Conservation (phyloP, 1,284 basidiomycete genomes). For the Tilletiopsis washingtonensis region DNA sequence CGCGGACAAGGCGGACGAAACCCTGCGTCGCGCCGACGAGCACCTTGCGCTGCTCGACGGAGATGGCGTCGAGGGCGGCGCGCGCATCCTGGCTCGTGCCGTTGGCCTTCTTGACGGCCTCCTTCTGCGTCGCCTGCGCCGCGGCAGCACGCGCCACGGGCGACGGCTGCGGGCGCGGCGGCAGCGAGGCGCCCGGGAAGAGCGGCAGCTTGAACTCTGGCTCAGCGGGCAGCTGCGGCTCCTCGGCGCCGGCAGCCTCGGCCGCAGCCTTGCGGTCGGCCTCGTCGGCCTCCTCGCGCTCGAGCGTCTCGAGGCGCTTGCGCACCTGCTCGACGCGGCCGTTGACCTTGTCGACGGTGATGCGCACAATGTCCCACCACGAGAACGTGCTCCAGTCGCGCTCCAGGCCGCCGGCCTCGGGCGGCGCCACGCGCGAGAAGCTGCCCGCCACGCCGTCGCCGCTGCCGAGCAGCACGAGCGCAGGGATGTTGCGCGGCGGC, state of each 20-base stretch:
- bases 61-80: constrained; percentile 31
- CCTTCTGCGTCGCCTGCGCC: neutral
- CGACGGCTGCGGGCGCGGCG: constrained; percentile 1
- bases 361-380: constrained; percentile 31
- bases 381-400: constrained; percentile 40
- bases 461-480: constrained; percentile 2
- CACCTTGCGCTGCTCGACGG: constrained; percentile 41
- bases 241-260: constrained; percentile 14
- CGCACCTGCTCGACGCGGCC: constrained; percentile 42
- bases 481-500: constrained; percentile 11
- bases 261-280: constrained; percentile 21
- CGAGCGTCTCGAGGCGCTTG: constrained; percentile 24
- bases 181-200: constrained; percentile 10
- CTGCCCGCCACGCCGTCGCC: constrained; percentile 7
- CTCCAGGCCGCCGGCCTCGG: neutral
- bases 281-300: constrained; percentile 22
- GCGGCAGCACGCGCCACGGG: no score
- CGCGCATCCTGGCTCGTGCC: constrained; percentile 19
- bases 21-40: constrained; percentile 23
- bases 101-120: constrained; percentile 1
- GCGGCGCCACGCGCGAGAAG: constrained; percentile 6
- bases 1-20: constrained; percentile 15
- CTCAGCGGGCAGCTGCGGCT: neutral
- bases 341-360: constrained; percentile 45
- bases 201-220: constrained; percentile 13